Conservation (phyloP, 495 filamentous ascomycete species). For the Parathielavia hyrcaniae region DNA sequence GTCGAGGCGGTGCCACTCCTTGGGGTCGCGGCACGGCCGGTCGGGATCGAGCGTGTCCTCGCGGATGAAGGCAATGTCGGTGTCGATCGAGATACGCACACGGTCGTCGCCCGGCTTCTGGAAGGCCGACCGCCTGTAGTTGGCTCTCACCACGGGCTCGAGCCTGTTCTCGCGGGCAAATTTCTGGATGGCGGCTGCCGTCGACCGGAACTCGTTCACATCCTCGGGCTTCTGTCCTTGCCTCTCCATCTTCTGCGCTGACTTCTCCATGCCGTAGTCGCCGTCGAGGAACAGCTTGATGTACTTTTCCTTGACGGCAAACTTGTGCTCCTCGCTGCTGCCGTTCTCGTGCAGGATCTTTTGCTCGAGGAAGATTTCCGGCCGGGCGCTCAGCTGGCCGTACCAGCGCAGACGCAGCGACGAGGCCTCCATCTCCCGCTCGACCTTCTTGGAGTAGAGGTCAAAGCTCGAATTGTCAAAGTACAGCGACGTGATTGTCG, state of each 20-base stretch:
- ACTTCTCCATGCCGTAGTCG: constrained; percentile 89
- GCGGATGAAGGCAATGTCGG: constrained; percentile 82
- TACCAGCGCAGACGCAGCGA: constrained; percentile 90
- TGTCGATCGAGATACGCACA: constrained; percentile 87
- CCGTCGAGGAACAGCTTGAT: constrained; percentile 80
- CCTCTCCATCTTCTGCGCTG: constrained; percentile 72
- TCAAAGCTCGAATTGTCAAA: constrained; percentile 84
- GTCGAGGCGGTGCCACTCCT: constrained; percentile 84
- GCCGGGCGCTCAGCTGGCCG: constrained; percentile 69
- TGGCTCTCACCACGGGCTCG: constrained; percentile 80
- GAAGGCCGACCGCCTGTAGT: constrained; percentile 92
- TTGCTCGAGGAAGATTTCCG: constrained; percentile 78
- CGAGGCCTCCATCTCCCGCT: constrained; percentile 65
- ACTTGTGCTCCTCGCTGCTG: constrained; percentile 65
- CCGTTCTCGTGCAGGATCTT: constrained; percentile 75
- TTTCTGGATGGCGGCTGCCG: constrained; percentile 69
- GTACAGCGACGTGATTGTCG: constrained; percentile 89
- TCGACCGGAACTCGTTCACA: constrained; percentile 61
- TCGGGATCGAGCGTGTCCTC: constrained; percentile 81
- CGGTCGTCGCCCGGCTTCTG: constrained; percentile 91
- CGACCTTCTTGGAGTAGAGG: constrained; percentile 80
- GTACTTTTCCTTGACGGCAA: constrained; percentile 89
- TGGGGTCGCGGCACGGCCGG: constrained; percentile 78
- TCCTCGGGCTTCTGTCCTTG: constrained; percentile 53
- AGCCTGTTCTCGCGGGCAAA: constrained; percentile 74